Base-by-base conservation (phyloP, 1,284 basidiomycete species). In the Golubevia sp. region DNA sequence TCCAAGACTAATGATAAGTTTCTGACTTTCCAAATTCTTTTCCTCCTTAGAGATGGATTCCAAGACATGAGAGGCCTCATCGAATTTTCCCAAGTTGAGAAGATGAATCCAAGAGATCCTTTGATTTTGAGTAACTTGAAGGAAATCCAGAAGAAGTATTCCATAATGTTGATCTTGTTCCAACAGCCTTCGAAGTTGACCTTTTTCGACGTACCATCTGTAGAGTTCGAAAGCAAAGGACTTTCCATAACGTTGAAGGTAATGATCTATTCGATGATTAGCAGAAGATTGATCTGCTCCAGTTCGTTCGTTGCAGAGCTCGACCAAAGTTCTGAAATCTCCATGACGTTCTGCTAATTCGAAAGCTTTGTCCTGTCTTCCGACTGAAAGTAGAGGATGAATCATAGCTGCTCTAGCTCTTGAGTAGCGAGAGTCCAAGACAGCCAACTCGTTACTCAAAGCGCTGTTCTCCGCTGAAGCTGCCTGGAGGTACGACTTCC, bases 311-410 rank as follows among this genome's bases (percentile, higher is more conserved):
- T 52, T 52, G 25, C 50, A 52, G 6, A 52, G 50, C 5, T 52
- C 13, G 6, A 27, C 25, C 13, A 52, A 52, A 27, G 50, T 52
- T 23, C 50, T 23, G 50, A 52, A 52, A 52, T 52, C 50, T 23
- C 21, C 13, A 52, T 52, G 25, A 11, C 13, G 6, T 26, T 52
- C 50, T 52, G 50, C 50, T 23, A 52, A 27, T 26, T 11, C 13
- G 50, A 52, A 52, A 23, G 50, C 50, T 26, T 13, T 26, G 50
- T 6, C 21, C 11, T 52, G 21, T 23, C 11, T 52, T 52, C 21
- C 21, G 13, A 52, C 13, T 52, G 50, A 2, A 2, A 52, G 50
- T 4, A 83, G 69, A 52, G 50, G 50, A 27, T 26, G 50, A 13
- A 52, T 2, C 21, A 52, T 26, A 6, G 21, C 21, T 7, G 50